These are phyloP conservation scores for Wickerhamiella sergipiensis DNA, from an alignment of 805 yeast species.

Conservation along the genomic window DNA sequence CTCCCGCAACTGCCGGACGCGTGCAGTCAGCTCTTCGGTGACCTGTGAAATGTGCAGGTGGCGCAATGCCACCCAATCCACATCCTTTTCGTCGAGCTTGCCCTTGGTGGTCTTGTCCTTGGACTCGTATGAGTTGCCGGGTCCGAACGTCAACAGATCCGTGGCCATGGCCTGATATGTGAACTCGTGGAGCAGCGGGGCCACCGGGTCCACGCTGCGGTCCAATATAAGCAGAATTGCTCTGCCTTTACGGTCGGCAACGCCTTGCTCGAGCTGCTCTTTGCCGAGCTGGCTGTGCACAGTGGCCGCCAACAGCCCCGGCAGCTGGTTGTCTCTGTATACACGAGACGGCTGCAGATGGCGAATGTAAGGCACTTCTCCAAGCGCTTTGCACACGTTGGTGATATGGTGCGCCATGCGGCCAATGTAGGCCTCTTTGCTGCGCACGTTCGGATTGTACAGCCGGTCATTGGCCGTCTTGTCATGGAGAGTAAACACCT, in stretches of 20 bases:
- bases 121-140: conserved; percentile 38
- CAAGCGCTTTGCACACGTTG: conserved; percentile 60
- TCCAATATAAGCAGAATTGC: conserved; percentile 68
- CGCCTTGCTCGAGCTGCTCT: conserved; percentile 30
- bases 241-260: conserved; percentile 31
- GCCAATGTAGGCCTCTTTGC: conserved; percentile 46
- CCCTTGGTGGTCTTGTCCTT: conserved; percentile 28
- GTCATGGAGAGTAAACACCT: conserved; percentile 56
- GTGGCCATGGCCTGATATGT: conserved; percentile 85
- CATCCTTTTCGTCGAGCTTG: conserved; percentile 45
- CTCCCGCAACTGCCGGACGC: conserved; percentile 49
- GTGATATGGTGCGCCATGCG: conserved; percentile 52
- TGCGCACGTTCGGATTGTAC: conserved; percentile 42
- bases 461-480: conserved; percentile 52
- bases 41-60: conserved; percentile 68
- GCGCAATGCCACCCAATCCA: conserved; percentile 57
- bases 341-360: conserved; percentile 31
- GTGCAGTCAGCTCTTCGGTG: conserved; percentile 43
- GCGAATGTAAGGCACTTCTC: conserved; percentile 80
- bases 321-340: conserved; percentile 44
- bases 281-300: conserved; percentile 46
- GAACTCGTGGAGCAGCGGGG: conserved; percentile 81
- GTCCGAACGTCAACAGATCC: conserved; percentile 43
- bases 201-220: conserved; percentile 66
- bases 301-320: conserved; percentile 55